phyloP scores from a whole-genome alignment of 495 filamentous ascomycete species.

The Amphirosellinia nigrospora region DNA sequence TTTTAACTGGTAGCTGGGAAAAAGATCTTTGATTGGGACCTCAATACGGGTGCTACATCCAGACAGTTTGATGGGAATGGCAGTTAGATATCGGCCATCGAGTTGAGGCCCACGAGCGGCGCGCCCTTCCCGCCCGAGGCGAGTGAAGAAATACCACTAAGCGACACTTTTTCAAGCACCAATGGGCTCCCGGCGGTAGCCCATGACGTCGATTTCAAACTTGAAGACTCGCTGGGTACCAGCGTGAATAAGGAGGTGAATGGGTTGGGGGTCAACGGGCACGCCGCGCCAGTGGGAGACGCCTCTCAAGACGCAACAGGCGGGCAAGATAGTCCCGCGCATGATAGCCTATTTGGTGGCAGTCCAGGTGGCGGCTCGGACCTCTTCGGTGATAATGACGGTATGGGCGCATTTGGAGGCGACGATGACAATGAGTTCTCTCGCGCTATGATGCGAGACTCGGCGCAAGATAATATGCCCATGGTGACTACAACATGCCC shows the following conservation, averaged over 20 bases:
- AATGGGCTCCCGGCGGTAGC: slow-evolving; percentile 45
- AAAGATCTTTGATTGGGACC: slow-evolving; percentile 89
- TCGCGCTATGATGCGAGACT: slow-evolving; percentile 70
- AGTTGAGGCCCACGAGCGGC: slow-evolving; percentile 78
- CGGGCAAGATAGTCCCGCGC: slow-evolving; percentile 66
- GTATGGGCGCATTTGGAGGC: slow-evolving; percentile 67
- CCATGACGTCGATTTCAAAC: slow-evolving; percentile 27
- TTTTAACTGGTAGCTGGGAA: slow-evolving; percentile 98
- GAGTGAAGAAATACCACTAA: slow-evolving; percentile 59
- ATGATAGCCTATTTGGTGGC: slow-evolving; percentile 72
- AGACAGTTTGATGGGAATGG: slow-evolving; percentile 77
- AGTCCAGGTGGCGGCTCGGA: slow-evolving; percentile 63
- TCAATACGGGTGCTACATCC: slow-evolving; percentile 82
- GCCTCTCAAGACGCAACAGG: slow-evolving; percentile 42
- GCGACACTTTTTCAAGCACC: slow-evolving; percentile 69
- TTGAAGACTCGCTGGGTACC: slow-evolving; percentile 21
- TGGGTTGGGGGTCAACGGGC: slow-evolving; percentile 34
- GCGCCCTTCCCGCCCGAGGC: slow-evolving; percentile 77
- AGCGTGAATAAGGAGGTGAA: slow-evolving; percentile 25
- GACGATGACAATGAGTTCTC: slow-evolving; percentile 91
- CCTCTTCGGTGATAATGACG: slow-evolving; percentile 64
- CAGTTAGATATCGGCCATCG: slow-evolving; percentile 85
- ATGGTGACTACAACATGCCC: slow-evolving; percentile 39
- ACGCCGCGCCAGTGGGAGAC: slow-evolving; percentile 32
- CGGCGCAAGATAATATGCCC: slow-evolving; percentile 48